A percentile compares a stretch with the other conserved stretches of the same genome.
phyloP scores from a whole-genome alignment of 179 eudicot species.

The Dionaea muscipula region DNA sequence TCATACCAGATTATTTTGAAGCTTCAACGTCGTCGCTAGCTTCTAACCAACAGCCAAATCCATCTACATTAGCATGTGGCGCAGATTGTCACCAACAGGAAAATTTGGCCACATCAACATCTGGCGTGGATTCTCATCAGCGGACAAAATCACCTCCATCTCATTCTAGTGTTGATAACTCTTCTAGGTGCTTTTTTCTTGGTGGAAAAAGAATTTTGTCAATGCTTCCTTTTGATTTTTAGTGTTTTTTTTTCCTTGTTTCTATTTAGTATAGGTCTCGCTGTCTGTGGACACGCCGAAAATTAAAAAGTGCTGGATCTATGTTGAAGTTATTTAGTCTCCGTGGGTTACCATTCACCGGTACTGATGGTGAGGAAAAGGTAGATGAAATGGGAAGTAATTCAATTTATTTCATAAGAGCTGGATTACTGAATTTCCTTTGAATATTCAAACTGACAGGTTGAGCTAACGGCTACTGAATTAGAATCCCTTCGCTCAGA shows the following conservation, averaged over 20 bases:
- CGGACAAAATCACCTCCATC: conserved; percentile 20
- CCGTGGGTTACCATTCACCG: conserved; percentile 48
- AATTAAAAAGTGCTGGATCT: conserved; percentile 41
- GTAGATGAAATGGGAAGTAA: conserved; percentile 17
- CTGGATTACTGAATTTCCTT: neutral
- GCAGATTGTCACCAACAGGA: conserved; percentile 23
- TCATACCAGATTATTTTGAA: conserved; percentile 61
- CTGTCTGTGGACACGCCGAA: conserved; percentile 27
- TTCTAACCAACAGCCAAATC: conserved; percentile 23
- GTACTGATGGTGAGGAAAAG: conserved; percentile 61
- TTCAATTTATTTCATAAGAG: neutral
- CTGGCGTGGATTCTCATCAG: conserved; percentile 28
- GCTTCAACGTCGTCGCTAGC: conserved; percentile 35
- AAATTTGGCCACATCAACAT: conserved; percentile 23
- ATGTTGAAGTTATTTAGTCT: conserved; percentile 69
- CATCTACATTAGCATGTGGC: conserved; percentile 34
- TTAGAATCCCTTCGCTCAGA: conserved; percentile 72
- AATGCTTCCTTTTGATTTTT: conserved; percentile 13
- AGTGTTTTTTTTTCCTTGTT: conserved; percentile 13
- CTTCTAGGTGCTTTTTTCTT: conserved; percentile 31
- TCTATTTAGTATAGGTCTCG: conserved; percentile 29
- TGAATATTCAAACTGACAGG: conserved; percentile 20
- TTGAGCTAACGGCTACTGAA: conserved; percentile 63
- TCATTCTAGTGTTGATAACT: conserved; percentile 13
- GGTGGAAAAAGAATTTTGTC: neutral